Evolutionary conservation across 2,329 filamentous ascomycete genomes (phyloP), one percentile per base, ranked within the genome.

Genomic region (Thermothelomyces thermophilus): DNA sequence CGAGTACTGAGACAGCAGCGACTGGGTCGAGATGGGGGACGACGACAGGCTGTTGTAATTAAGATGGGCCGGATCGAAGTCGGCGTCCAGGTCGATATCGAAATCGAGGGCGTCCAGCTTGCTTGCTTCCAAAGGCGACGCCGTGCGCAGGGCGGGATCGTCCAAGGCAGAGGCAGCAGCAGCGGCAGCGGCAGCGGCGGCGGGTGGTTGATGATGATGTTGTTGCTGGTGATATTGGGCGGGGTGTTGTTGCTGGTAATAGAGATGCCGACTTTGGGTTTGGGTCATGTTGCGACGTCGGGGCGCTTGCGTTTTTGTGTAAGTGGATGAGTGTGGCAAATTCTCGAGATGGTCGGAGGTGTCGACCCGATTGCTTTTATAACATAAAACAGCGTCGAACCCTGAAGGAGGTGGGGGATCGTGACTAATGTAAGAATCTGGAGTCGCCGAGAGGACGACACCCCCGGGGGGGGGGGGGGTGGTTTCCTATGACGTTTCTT

Each of bases 21-120:
- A 64, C 41, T 63, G 63, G 2, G 58, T 58, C 35, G 63, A 62
- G 36, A 55, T 47, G 8, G 64, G 61, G 13, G 65, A 65, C 10
- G 63, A 64, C 1, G 63, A 58, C 42, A 58, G 31, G 53, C 62
- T 64, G 39, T 52, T 46, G 42, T 51, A 54, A 33, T 52, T 50
- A 35, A 50, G 24, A 10, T 41, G 31, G 40, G 61, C 46, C 50
- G 41, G 36, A 46, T 53, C 48, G 36, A 51, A 40, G 37, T 64
- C 57, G 26, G 51, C 46, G 48, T 62, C 58, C 41, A 58, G 46
- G 44, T 53, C 49, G 33, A 41, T 5, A 10, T 54, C 48, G 36
- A 59, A 44, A 30, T 58, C 56, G 44, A 57, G 33, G 47, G 8
- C 36, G 30, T 22, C 37, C 19, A 39, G 51, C 33, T 58, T 54